These are phyloP conservation scores for Neofusicoccum parvum DNA, from an alignment of 2,329 filamentous ascomycete species.

Conservation along the genomic window DNA sequence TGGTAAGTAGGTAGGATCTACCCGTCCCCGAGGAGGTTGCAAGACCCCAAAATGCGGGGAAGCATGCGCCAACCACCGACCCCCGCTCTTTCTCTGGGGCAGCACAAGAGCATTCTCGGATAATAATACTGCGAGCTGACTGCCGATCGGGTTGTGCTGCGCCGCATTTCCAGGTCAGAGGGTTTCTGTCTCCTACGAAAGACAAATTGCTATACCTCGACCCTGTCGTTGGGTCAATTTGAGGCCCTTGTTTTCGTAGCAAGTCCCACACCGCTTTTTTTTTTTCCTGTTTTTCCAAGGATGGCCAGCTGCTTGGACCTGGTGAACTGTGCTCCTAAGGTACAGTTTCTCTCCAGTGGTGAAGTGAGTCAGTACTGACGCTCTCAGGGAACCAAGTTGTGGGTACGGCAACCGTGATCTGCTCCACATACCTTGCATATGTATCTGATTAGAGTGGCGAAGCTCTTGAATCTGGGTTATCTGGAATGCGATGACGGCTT, in stretches of 20 bases:
- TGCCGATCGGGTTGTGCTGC: no score
- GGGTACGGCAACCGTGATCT: slow-evolving; percentile 26
- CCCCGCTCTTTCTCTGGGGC: neutral
- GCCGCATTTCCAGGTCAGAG: neutral
- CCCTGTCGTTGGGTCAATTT: no score
- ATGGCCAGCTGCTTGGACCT: neutral
- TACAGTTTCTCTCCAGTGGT: neutral
- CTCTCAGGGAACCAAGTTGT: slow-evolving; percentile 39
- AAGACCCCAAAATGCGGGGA: slow-evolving; percentile 16
- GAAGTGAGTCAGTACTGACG: neutral
- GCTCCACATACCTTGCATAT: neutral
- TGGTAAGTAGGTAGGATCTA: neutral
- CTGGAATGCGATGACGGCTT: slow-evolving; percentile 40
- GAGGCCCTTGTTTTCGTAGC: no score
- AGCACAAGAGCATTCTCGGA: neutral
- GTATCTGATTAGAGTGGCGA: neutral
- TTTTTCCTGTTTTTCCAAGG: no score
- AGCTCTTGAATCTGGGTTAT: slow-evolving; percentile 38
- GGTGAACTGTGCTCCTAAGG: neutral
- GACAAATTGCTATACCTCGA: no score
- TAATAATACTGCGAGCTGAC: neutral
- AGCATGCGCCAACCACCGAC: neutral
- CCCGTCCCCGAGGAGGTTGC: neutral
- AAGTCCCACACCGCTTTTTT: no score
- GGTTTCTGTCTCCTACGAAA: no score